phyloP scores from a whole-genome alignment of 2,329 filamentous ascomycete species.

The Colletotrichum acutatum region DNA sequence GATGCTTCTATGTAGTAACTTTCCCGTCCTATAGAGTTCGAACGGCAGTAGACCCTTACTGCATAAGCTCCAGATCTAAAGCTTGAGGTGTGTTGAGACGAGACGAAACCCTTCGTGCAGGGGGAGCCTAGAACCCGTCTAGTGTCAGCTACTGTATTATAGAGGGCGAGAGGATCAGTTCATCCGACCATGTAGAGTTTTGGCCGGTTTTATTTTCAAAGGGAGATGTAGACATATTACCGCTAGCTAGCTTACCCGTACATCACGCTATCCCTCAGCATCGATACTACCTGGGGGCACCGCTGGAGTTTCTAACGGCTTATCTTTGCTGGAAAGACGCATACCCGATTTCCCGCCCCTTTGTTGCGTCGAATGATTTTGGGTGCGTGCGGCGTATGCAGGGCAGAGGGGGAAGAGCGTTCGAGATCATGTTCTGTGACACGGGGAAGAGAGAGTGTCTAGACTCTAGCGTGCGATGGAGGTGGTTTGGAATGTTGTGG shows the following conservation, averaged over 20 bases:
- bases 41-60: not conserved
- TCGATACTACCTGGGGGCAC: not conserved
- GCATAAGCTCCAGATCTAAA: not conserved
- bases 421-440: not conserved
- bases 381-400: not conserved
- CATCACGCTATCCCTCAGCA: not conserved
- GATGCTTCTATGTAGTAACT: not conserved
- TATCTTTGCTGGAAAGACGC: not conserved
- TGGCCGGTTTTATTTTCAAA: not conserved
- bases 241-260: not conserved
- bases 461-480: not conserved
- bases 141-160: not conserved
- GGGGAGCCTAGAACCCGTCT: not conserved
- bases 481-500: not conserved
- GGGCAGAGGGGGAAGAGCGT: not conserved
- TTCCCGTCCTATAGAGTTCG: not conserved
- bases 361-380: not conserved
- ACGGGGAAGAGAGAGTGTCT: not conserved
- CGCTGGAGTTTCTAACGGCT: not conserved
- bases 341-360: not conserved
- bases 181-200: not conserved
- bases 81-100: not conserved
- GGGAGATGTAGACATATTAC: not conserved
- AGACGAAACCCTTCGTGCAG: not conserved
- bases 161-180: not conserved